Base-by-base conservation (phyloP, 1,284 basidiomycete species). In the Gymnopus androsaceus region DNA sequence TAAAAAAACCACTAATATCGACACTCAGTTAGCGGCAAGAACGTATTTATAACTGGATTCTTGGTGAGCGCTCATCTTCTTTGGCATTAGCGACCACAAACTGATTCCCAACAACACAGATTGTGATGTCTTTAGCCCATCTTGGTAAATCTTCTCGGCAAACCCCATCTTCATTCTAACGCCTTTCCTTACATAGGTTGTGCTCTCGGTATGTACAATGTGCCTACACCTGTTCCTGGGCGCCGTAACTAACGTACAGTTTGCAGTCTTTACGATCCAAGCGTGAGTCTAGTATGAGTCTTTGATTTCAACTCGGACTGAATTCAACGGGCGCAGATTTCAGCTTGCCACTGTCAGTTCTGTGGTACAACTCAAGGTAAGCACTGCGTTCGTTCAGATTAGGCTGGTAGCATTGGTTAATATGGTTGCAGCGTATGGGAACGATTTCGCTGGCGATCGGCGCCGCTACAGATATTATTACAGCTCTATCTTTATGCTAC, bases 11-110 rank as follows among this genome's bases (percentile, higher is more conserved):
- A 6, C 23, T 25, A 51, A 59, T 33, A 55, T 52, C 47, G n/a
- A 45, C 51, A 15, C 49, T 45, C 54, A 88, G 87, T 88, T 64
- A 88, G 87, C 70, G 72, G 78, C 45, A 72, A 75, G 27, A 88
- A 88, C 59, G 64, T 76, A 19, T 75, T 66, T 55, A 74, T 87
- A 19, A 84, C 82, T 0, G 75, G 68, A 1, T 55, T 80, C 42
- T 77, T 88, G 55, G 86, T 88, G 56, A 64, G 85, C 70, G 52
- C 19, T 56, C 55, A 48, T 30, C 12, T 53, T 40, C 42, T 37
- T 51, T 17, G 51, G 52, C 30, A 30, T n/a, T 55, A 54, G 31
- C 8, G 55, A n/a, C 15, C 4, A 21, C 21, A 23, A 36, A 17
- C 15, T n/a, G 42, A 19, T n/a, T n/a, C n/a, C n/a, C n/a, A n/a